Base-by-base conservation (phyloP, 345 rosid species). In the Conringia planisiliqua region DNA sequence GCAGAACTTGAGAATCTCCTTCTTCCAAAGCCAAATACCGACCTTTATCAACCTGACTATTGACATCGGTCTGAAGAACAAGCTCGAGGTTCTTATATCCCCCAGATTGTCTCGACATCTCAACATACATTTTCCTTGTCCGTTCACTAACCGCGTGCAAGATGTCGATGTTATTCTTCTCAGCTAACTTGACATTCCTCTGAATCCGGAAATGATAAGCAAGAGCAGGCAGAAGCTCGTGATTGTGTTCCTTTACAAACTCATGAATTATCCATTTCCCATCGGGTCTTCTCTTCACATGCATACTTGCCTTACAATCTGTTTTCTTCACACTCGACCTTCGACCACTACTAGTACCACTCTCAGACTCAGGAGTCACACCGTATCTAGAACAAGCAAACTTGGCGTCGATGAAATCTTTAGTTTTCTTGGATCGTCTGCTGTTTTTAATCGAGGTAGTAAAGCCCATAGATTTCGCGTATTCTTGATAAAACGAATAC, bases 371-470 rank as follows among this genome's bases (percentile, higher is more conserved):
- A 26, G 86, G 85, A 22, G 82, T 86, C 35, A 79, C 80, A 54
- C 92, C 92, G 65, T 88, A 88, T 77, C 92, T 85, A 16, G 92
- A 88, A 74, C 92, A 88, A 52, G 92, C 92, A 79, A 88, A 88
- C 65, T 88, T 88, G 16, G 90, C 92, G 70, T 88, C 92, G 26
- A 88, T 88, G 63, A 88, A 88, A 33, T 88, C 90, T 73, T 81
- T 82, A 4, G 92, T 83, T 72, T 78, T 88, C 74, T 88, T 88
- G 7, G 92, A 88, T 2, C 92, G 90, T 35, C 92, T 66, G 32
- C 90, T 88, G 83, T 86, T 88, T 63, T 86, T 80, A 46, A 88
- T 88, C 10, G 90, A 80, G 0, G 90, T 88, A 52, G 79, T 88
- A 56, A 88, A 88, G 17, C 92, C 92, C 87, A 82, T 88, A 32